Conservation (phyloP, 2,329 filamentous ascomycete species). For the Colletotrichum siamense region DNA sequence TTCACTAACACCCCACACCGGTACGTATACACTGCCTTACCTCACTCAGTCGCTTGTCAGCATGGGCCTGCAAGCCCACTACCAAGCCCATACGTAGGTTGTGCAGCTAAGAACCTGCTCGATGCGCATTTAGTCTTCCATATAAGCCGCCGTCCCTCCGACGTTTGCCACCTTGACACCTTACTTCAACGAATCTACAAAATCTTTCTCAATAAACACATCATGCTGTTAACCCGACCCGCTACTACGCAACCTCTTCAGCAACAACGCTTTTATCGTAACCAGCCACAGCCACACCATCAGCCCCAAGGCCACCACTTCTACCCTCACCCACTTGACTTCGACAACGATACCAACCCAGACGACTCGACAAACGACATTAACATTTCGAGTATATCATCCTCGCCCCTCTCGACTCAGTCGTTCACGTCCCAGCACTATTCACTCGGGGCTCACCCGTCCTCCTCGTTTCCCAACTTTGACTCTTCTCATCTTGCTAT, state of each 20-base stretch:
- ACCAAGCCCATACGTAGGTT: constrained; percentile 14
- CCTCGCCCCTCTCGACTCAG: constrained; percentile 17
- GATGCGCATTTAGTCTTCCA: constrained; percentile 3
- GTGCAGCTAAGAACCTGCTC: neutral
- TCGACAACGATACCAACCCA: constrained; percentile 1
- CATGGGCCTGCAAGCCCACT: neutral
- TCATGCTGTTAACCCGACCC: constrained; percentile 19
- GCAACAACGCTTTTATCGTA: neutral
- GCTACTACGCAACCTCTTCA: constrained; percentile 7
- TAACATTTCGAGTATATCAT: neutral
- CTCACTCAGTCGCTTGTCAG: neutral
- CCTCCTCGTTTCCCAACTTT: constrained; percentile 7
- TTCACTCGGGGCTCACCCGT: constrained; percentile 25
- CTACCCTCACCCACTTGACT: constrained; percentile 6
- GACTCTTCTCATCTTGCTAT: neutral
- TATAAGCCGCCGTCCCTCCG: constrained; percentile 16
- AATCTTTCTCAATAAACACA: neutral
- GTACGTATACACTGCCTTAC: neutral
- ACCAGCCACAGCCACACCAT: neutral
- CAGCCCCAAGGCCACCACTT: neutral
- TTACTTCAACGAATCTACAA: neutral
- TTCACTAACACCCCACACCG: neutral
- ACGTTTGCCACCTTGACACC: constrained; percentile 4
- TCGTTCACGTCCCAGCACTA: constrained; percentile 26
- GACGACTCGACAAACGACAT: neutral